Base-by-base conservation (phyloP, 495 filamentous ascomycete species). In the Podospora appendiculata region DNA sequence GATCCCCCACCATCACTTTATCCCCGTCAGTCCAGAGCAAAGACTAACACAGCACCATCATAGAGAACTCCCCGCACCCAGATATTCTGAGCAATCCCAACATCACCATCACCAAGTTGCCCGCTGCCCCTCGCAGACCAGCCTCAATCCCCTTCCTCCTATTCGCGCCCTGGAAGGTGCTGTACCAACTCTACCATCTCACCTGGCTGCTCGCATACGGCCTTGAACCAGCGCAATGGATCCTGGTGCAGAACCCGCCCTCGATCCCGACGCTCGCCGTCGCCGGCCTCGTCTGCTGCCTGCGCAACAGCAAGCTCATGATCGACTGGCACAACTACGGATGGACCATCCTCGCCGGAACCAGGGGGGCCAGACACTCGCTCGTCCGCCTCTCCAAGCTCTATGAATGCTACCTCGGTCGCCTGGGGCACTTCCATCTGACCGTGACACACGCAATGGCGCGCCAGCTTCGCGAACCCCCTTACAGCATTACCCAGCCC, bases 241-340 rank as follows among this genome's bases (percentile, higher is more conserved):
- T 95, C 52, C 77, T 96, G 9, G 85, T 95, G 13, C 88, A 98
- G 75, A 99, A 97, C 69, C 93, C 93, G 6, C 93, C 93, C 5
- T 90, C 91, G 1, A 96, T 99, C 57, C 93, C 93, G 5, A 93
- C 89, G 1, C 77, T 99, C 5, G 77, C 82, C 25, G 72, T 97
- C 45, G 83, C 90, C 3, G 73, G 81, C 11, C 49, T 90, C 9
- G 72, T 87, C 46, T 90, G 87, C 62, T 82, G 81, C 60, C 70
- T 95, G 48, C 87, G 94, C 40, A 83, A 88, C 53, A 92, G 87
- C 19, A 78, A 77, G 51, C 80, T 96, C 3, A 76, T 96, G 36
- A 89, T 97, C 51, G 93, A 99, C 70, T 99, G 93, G 93, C 93
- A 99, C 73, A 99, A 99, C 67, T 96, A 96, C 68, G 92, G 93